Base-by-base conservation (phyloP, 129 eudicot species). In the Calendula officinalis region DNA sequence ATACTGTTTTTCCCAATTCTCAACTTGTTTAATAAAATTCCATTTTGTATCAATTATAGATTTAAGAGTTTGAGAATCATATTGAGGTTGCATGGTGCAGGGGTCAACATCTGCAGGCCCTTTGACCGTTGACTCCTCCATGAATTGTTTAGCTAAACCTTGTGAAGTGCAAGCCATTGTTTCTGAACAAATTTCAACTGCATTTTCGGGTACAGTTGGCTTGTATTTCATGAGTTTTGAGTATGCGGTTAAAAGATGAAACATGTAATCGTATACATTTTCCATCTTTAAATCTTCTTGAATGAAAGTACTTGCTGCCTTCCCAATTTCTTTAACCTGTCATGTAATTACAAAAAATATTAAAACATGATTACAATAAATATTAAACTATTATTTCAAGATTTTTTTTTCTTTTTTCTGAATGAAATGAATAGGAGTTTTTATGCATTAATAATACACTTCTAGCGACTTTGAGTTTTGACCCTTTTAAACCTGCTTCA, bases 241-340 rank as follows among this genome's bases (percentile, higher is more conserved):
- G 8, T 91, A 91, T 64, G 79, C 89, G 4, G 9, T 85, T 34
- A 91, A 66, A 46, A 91, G 78, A 75, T 91, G 98, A 32, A 87
- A 81, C 96, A 87, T 87, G 83, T 91, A 91, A 58, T 91, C 89
- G 9, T 91, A 91, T 32, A 91, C 89, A 49, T 79, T 50, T 36
- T 83, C 86, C 86, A 87, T 83, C 35, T 83, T 83, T 44, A 87
- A 22, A 7, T 85, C 91, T 43, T 85, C 75, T 62, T 68, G 91
- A 16, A 88, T 91, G 77, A 87, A 85, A 0, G 74, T 72, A 61
- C 91, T 88, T 15, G 86, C 95, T 5, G 81, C 89, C 60, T 62
- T 74, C 3, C 95, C 96, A 3, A 91, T 88, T 12, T 56, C 79
- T 55, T 66, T 81, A 3, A 85, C 91, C 95, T 91, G 84, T 33